Evolutionary conservation across 805 yeast genomes (phyloP).

Genomic region (Zygosaccharomyces gambellarensis): DNA sequence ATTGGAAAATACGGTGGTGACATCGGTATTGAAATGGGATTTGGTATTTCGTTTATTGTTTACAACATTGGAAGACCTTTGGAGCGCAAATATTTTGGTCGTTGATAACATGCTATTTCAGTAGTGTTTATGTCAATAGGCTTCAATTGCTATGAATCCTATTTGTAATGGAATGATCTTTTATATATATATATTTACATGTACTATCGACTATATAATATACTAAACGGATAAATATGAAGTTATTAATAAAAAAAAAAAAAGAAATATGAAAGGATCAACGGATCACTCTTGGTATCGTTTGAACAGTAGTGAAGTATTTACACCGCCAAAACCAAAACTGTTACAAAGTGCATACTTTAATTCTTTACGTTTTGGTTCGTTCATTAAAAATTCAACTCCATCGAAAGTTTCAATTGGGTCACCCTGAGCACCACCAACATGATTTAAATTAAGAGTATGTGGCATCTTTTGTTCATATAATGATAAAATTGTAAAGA

Average conservation of each 20-base stretch:
- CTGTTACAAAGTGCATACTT: slow-evolving; percentile 75
- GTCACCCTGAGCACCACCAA: slow-evolving; percentile 48
- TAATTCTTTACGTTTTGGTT: slow-evolving; percentile 40
- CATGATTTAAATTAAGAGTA: slow-evolving; percentile 61
- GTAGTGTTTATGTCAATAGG: background rate
- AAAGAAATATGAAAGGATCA: background rate
- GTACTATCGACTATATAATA: background rate
- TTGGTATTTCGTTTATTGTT: slow-evolving; percentile 59
- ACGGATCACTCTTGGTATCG: slow-evolving; percentile 21
- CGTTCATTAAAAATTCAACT: slow-evolving; percentile 55
- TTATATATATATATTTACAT: background rate
- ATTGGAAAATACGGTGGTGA: slow-evolving; percentile 77
- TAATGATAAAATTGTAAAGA: slow-evolving; percentile 69
- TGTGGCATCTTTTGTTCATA: slow-evolving; percentile 63
- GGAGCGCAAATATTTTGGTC: slow-evolving; percentile 59
- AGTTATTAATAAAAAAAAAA: background rate
- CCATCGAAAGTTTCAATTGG: slow-evolving; percentile 35
- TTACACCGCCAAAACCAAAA: slow-evolving; percentile 97
- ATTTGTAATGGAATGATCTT: background rate
- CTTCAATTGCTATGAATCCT: background rate
- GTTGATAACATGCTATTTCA: slow-evolving; percentile 13
- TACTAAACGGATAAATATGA: background rate
- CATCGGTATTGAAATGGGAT: slow-evolving; percentile 77
- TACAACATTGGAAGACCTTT: slow-evolving; percentile 55
- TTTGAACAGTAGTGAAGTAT: slow-evolving; percentile 63